A percentile compares a stretch with the other conserved stretches of the same genome.
phyloP scores from a whole-genome alignment of 495 filamentous ascomycete species.

The Bacidia gigantensis region DNA sequence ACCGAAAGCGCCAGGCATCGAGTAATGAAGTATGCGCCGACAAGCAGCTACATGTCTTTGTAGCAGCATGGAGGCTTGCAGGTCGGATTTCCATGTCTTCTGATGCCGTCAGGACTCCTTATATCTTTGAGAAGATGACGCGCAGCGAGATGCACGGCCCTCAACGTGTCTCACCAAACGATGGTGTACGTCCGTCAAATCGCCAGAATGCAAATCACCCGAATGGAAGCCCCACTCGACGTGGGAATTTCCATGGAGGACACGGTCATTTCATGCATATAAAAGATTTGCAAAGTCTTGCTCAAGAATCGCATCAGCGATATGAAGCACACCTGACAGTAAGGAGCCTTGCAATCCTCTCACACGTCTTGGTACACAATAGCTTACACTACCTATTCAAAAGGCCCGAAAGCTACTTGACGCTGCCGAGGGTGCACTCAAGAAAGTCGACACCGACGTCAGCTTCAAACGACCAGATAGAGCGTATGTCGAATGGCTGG shows the following conservation, averaged over 20 bases:
- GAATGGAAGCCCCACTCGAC: conserved; percentile 1
- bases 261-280: conserved; percentile 48
- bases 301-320: conserved; percentile 29
- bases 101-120: too few species aligned
- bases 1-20: too few species aligned
- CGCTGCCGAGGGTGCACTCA: conserved; percentile 33
- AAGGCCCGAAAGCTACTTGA: conserved; percentile 35
- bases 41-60: not conserved
- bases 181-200: not conserved
- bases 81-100: too few species aligned
- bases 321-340: conserved; percentile 32
- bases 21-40: not conserved
- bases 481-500: conserved; percentile 66
- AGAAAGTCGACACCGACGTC: conserved; percentile 36
- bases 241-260: not conserved
- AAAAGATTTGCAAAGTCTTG: conserved; percentile 52
- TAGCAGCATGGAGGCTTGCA: not conserved
- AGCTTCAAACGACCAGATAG: conserved; percentile 43
- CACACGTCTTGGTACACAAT: not conserved
- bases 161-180: not conserved
- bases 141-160: not conserved
- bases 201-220: conserved; percentile 9
- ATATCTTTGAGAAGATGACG: not conserved
- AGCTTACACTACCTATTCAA: not conserved
- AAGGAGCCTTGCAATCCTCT: conserved; percentile 11